Conservation (phyloP, 768 basidiomycete species). For the Coprinopsis cinerea region DNA sequence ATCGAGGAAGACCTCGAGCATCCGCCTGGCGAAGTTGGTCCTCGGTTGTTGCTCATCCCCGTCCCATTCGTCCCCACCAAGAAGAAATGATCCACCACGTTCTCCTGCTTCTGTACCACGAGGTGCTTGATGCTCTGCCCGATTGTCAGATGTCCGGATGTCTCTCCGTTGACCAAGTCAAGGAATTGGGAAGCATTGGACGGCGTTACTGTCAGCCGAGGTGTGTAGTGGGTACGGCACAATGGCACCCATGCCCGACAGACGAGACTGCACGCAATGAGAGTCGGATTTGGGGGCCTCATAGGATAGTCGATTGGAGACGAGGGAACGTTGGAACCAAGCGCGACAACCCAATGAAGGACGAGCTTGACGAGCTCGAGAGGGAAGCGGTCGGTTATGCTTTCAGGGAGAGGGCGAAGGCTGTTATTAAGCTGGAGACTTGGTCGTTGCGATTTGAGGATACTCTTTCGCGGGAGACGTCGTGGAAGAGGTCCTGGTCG, state of each 20-base stretch:
- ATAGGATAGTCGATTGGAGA: no score
- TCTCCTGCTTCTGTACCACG: constrained; percentile 7
- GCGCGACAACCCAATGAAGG: constrained; percentile 3
- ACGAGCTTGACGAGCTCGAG: constrained; percentile 7
- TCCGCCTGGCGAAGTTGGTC: no score
- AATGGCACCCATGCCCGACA: constrained; percentile 20
- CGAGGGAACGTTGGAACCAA: no score
- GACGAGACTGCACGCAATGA: constrained; percentile 18
- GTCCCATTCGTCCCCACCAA: no score
- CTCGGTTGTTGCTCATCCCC: neutral
- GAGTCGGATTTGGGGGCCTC: constrained; percentile 1
- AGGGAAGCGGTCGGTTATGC: constrained; percentile 8
- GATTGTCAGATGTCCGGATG: constrained; percentile 5
- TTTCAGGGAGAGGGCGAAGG: neutral
- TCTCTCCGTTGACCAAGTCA: constrained; percentile 3
- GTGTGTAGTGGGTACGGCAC: constrained; percentile 4
- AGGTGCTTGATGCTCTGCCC: constrained; percentile 1
- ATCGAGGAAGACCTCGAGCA: no score
- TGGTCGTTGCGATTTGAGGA: constrained; percentile 2
- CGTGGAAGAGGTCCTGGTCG: neutral
- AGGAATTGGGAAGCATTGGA: constrained; percentile 5
- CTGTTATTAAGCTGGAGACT: neutral
- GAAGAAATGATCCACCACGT: constrained; percentile 9
- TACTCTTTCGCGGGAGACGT: constrained; percentile 6
- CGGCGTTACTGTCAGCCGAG: constrained; percentile 5